phyloP scores from a whole-genome alignment of 768 basidiomycete genomes.

The Mycena galericulata region DNA sequence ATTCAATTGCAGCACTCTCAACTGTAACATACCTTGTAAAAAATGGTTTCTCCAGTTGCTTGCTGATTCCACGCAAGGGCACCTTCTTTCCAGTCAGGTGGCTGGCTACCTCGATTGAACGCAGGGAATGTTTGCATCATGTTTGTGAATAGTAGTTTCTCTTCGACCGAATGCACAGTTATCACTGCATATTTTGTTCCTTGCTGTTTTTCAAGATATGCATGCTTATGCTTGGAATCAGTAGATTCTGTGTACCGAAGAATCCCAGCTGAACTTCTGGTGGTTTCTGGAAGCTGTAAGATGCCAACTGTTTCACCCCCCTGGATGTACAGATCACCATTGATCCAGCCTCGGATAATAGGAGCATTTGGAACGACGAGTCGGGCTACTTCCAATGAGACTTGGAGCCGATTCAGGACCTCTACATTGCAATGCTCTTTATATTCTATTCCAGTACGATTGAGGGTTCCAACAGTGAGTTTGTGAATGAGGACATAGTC shows the following conservation, averaged over 20 bases:
- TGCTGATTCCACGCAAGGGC: slow-evolving; percentile 3
- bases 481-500: slow-evolving; percentile 14
- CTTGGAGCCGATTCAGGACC: neutral
- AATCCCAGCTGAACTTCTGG: neutral
- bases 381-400: neutral
- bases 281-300: neutral
- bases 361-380: neutral
- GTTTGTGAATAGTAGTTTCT: slow-evolving; percentile 2
- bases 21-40: neutral
- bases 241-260: neutral
- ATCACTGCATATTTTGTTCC: slow-evolving; percentile 26
- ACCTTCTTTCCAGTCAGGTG: too few species aligned
- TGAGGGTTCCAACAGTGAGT: slow-evolving; percentile 6
- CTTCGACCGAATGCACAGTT: slow-evolving; percentile 8
- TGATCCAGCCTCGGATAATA: neutral
- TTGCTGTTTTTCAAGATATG: slow-evolving; percentile 22
- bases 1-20: too few species aligned
- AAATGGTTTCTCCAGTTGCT: slow-evolving; percentile 4
- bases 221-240: slow-evolving; percentile 10
- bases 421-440: slow-evolving; percentile 4
- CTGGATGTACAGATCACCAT: neutral
- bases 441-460: slow-evolving; percentile 7
- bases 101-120: too few species aligned
- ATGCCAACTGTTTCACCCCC: neutral
- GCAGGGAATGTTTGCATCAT: neutral